Evolutionary conservation across 2,329 filamentous ascomycete genomes (phyloP).

Genomic region (Fusarium agapanthi): DNA sequence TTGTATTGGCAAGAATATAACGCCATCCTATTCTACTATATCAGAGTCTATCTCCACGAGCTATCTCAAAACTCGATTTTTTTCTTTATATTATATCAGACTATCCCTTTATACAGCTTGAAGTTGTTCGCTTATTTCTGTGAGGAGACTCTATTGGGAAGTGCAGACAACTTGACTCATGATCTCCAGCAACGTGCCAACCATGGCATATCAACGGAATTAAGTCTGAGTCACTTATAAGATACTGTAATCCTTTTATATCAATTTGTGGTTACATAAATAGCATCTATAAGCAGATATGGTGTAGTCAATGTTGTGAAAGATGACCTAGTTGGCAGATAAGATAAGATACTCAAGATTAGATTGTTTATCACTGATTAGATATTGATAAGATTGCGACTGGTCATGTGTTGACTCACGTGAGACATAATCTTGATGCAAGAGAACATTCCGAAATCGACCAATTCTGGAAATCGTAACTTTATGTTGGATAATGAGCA

Average conservation of each 20-base stretch:
- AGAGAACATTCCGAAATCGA: not conserved
- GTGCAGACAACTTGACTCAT: not conserved
- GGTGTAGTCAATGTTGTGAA: too few relatives aligned
- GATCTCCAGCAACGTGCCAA: not conserved
- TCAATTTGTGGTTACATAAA: not conserved
- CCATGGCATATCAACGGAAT: too few relatives aligned
- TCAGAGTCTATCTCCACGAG: fast-evolving
- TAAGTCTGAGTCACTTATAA: fast-evolving
- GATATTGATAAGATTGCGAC: not conserved
- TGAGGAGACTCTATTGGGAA: fast-evolving
- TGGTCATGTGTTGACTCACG: not conserved
- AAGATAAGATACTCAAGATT: not conserved
- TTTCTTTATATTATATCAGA: not conserved
- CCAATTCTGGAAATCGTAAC: fast-evolving
- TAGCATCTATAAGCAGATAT: not conserved
- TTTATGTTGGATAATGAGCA: fast-evolving
- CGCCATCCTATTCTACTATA: fast-evolving
- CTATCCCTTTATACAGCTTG: fast-evolving
- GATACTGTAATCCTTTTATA: fast-evolving
- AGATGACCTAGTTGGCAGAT: not conserved
- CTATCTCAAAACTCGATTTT: fast-evolving
- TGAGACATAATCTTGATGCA: fast-evolving
- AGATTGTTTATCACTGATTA: not conserved
- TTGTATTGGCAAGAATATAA: not conserved
- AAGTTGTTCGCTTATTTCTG: fast-evolving